These are phyloP conservation scores for Fomitopsis pulvina DNA, from an alignment of 768 basidiomycete species.

Conservation along the genomic window DNA sequence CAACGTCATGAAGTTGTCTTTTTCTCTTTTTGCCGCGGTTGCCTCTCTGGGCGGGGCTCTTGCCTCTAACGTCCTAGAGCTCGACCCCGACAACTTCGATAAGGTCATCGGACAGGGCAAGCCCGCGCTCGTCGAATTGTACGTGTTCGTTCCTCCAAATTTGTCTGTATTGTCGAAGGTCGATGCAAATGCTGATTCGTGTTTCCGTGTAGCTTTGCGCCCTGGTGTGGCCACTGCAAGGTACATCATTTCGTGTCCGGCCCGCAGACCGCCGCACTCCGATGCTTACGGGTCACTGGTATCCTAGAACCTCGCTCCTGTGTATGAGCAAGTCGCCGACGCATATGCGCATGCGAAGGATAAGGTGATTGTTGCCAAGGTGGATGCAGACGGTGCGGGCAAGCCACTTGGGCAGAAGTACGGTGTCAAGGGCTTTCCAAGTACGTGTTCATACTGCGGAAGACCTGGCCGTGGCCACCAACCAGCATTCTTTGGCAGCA, in stretches of 20 bases:
- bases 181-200: not conserved
- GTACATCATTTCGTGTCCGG: conserved; percentile 30
- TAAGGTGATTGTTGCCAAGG: conserved; percentile 84
- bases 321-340: conserved; percentile 84
- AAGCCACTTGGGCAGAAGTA: conserved; percentile 70
- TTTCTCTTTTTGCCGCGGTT: conserved; percentile 49
- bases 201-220: conserved; percentile 55
- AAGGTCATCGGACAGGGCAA: conserved; percentile 67
- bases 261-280: not conserved
- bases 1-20: conserved; percentile 47
- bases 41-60: conserved; percentile 43
- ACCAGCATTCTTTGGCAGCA: conserved; percentile 38
- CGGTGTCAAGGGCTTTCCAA: conserved; percentile 81
- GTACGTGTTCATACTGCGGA: conserved; percentile 39
- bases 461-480: conserved; percentile 26
- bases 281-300: conserved; percentile 6
- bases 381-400: conserved; percentile 88
- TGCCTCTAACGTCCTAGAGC: conserved; percentile 83
- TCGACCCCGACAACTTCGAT: conserved; percentile 72
- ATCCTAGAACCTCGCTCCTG: conserved; percentile 83
- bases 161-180: not conserved
- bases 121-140: conserved; percentile 90
- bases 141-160: conserved; percentile 29
- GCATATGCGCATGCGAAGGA: conserved; percentile 74
- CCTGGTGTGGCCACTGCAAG: conserved; percentile 93